phyloP scores from a whole-genome alignment of 2,329 filamentous ascomycete genomes.

The Aspergillus piperis region DNA sequence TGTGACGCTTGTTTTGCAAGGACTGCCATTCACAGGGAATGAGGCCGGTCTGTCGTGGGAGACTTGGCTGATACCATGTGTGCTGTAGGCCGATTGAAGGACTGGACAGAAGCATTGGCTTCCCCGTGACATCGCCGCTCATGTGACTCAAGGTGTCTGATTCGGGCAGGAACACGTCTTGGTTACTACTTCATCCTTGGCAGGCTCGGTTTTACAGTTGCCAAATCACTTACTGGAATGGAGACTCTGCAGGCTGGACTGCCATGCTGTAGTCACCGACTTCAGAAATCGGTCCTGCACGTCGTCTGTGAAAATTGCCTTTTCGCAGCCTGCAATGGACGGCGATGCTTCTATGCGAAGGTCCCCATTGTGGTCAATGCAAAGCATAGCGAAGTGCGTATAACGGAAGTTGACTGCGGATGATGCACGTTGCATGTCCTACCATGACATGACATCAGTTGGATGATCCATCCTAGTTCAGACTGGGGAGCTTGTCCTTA shows the following conservation, averaged over 20 bases:
- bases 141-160: constrained; percentile 16
- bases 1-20: constrained; percentile 29
- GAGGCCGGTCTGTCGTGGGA: constrained; percentile 23
- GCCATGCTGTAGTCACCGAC: constrained; percentile 24
- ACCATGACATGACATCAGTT: constrained; percentile 13
- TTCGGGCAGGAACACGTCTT: background rate
- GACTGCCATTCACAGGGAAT: constrained; percentile 38
- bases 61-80: constrained; percentile 28
- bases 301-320: constrained; percentile 39
- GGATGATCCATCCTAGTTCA: constrained; percentile 5
- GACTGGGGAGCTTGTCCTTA: constrained; percentile 13
- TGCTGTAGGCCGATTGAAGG: constrained; percentile 17
- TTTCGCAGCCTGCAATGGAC: constrained; percentile 35
- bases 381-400: constrained; percentile 41
- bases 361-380: constrained; percentile 38
- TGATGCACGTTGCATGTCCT: constrained; percentile 24
- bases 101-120: constrained; percentile 14
- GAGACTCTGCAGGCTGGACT: constrained; percentile 24
- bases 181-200: background rate
- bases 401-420: constrained; percentile 29
- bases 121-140: constrained; percentile 14
- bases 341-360: constrained; percentile 34
- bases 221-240: constrained; percentile 25
- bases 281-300: constrained; percentile 38
- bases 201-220: background rate